phyloP scores from a whole-genome alignment of 2,329 filamentous ascomycete species.

The Microdochium trichocladiopsis region DNA sequence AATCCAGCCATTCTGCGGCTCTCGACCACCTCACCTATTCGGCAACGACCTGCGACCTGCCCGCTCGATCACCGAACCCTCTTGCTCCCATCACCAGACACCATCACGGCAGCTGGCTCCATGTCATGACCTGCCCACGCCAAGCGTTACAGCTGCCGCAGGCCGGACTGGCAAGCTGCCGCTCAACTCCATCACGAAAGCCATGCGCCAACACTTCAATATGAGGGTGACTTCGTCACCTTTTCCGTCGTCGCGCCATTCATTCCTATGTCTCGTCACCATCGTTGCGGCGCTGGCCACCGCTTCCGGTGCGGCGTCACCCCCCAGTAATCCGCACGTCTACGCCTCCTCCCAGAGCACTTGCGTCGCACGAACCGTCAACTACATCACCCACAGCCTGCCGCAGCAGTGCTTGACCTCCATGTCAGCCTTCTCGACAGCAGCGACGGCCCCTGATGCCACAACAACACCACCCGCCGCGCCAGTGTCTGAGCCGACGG shows the following conservation, averaged over 20 bases:
- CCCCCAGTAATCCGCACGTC: neutral
- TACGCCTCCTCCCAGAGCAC: slow-evolving; percentile 19
- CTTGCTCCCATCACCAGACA: neutral
- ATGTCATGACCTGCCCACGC: neutral
- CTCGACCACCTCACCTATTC: neutral
- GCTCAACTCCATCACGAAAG: neutral
- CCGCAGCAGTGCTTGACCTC: slow-evolving; percentile 69
- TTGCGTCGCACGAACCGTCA: slow-evolving; percentile 60
- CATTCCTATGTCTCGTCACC: neutral
- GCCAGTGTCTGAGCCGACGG: slow-evolving; percentile 7
- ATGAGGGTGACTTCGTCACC: neutral
- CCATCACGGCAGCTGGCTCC: neutral
- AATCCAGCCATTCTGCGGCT: too few species aligned
- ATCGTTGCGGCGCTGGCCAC: neutral
- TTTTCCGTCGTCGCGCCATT: neutral
- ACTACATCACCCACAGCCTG: slow-evolving; percentile 74
- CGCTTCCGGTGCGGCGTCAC: neutral
- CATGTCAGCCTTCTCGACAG: too few species aligned
- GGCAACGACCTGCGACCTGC: too few species aligned
- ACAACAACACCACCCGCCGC: slow-evolving; percentile 9
- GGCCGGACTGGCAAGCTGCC: neutral
- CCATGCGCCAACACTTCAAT: neutral
- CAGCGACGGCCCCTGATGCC: slow-evolving; percentile 15
- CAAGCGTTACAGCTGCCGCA: neutral
- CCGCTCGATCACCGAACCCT: too few species aligned